Base-by-base conservation (phyloP, 2,329 filamentous ascomycete species). In the Aureobasidium leucospermi region DNA sequence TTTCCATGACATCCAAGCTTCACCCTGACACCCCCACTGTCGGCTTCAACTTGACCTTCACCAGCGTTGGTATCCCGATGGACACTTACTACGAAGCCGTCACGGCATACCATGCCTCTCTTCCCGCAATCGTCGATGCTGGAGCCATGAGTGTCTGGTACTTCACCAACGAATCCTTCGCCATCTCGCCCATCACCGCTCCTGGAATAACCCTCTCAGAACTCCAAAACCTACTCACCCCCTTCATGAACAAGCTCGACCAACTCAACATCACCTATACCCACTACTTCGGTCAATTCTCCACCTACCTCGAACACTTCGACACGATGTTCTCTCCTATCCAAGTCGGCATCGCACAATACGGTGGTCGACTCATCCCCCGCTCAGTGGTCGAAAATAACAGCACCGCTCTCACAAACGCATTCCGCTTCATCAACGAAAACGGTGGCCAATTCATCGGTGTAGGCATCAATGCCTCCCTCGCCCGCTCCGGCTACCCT, bases 1-100 rank as follows among this genome's bases (percentile, higher is more conserved):
- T 77, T 15, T 81, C 79, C 1, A 74, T 85, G 68, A 85, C 80
- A 0, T 72, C 79, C 42, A 80, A 79, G 62, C 75, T 78, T 1
- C 75, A 84, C 66, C 70, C 73, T 0, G 76, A 79, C 59, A 68
- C 67, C 6, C 68, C 69, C 0, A 72, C 78, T 3, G 73, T 75
- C 1, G 80, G 76, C 2, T 74, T 77, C 1, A 76, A 72, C 4
- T 66, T 83, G 8, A 71, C 69, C 0, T 79, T 82, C 62, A 67
- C 68, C 10, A 65, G 56, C 28, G 42, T 62, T 10, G 64, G 62
- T 42, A 61, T 63, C 6, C 60, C 62, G 4, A 59, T 63, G 32
- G 75, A 79, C 23, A 70, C 65, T 0, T 85, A 79, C 70, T 85
- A 78, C 65, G 65, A 74, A 46, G 78, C 75, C 1, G 72, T 85